Base-by-base conservation (phyloP, 225 moss, liverwort and hornwort species). In the Antitrichia curtipendula region DNA sequence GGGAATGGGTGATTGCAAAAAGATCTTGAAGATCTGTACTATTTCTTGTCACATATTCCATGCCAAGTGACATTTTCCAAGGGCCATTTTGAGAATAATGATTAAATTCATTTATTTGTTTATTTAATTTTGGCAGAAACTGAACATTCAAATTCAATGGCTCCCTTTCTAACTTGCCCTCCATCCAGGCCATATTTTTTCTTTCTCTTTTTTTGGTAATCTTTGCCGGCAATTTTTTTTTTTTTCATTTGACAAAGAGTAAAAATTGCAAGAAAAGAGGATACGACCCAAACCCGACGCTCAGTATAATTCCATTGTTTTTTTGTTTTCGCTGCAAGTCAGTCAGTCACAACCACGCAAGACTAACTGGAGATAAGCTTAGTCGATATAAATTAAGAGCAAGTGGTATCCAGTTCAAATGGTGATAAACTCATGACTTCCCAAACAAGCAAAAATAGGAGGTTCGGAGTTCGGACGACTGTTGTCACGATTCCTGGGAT, bases 401-500 rank as follows among this genome's bases (percentile, higher is more conserved):
- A 38, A 66, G 52, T 68, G 28, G 13, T 18, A 27, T 82, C 36
- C 58, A 62, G 53, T 85, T 41, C 86, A 86, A 78, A 66, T 36
- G 47, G n/a, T 15, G 58, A 56, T 36, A 19, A 79, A 23, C 43
- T 43, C 32, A 45, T 62, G 45, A 47, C 32, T 23, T 59, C 17
- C 70, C 23, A 29, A 17, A 28, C 21, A 59, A 38, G 40, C 16
- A 32, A 65, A 81, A 78, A 88, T 36, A 82, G 82, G 56, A 72
- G 56, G 82, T 64, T 64, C 64, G 13, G 10, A 82, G 82, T 71
- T 64, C 64, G 13, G 10, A 82, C 82, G 10, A 86, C 72, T 88
- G 64, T 58, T 63, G 13, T 86, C 78, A 64, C 61, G 78, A 90
- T 88, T 78, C 85, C 85, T 82, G 88, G 88, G 86, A 90, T 90